Base-by-base conservation (phyloP, 2,329 filamentous ascomycete species). In the Epichloe festucae region DNA sequence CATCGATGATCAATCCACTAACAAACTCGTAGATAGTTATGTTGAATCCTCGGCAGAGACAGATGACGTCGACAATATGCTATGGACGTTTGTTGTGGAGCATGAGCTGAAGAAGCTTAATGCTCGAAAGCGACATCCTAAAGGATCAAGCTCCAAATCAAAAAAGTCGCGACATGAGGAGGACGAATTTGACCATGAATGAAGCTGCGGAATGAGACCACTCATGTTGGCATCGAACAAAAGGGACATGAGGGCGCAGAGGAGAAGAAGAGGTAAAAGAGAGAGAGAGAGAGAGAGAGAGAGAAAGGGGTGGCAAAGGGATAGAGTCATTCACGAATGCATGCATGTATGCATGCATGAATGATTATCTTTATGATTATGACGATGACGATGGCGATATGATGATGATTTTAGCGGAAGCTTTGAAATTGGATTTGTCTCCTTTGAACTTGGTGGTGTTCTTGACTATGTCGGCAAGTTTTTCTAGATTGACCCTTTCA, bases 101-200 rank as follows among this genome's bases (percentile, higher is more conserved):
- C 67, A 70, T 50, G 67, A 70, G 56, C 49, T 69, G 21, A 69
- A 69, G 59, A 70, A 69, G 57, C 61, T 70, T 52, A 66, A 64
- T 46, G 63, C 67, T 43, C 59, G 65, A 34, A 61, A 62, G 55
- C 60, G 66, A 43, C 53, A 58, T 23, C 50, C 61, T 35, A 62
- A 67, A 23, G 43, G 47, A 53, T 48, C 56, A 40, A 53, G 59
- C 27, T 55, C 58, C 19, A 65, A 63, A 49, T 56, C 57, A 27
- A 64, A 60, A 53, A 48, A 56, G 11, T 52, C 53, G 27, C 43
- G 40, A 12, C 23, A 53, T 5, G 23, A 35, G 17, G 53, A 56
- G 46, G 57, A 60, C 40, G 59, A 61, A 40, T 59, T 53, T 51
- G 59, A 60, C 10, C 46, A 54, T 15, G 49, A 54, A 35, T 5